Percentiles rank a stretch among this genome's conserved stretches.
Conservation (phyloP, 2,329 filamentous ascomycete genomes). For the Diaporthe aspalathi region DNA sequence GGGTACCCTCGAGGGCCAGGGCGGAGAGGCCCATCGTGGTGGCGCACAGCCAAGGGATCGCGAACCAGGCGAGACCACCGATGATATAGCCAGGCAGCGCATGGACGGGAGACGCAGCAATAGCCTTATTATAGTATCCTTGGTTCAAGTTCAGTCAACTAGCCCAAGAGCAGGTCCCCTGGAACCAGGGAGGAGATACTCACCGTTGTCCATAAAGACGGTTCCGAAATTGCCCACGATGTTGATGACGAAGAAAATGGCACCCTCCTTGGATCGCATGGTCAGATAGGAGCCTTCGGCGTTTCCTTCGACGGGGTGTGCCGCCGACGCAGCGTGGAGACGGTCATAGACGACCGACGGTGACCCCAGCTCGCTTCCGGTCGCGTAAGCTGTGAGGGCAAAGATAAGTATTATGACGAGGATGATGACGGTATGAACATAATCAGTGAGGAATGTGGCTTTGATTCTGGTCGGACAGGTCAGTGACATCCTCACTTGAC, state of each 20-base stretch:
- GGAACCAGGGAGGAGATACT: neutral
- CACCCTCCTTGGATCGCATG: slow-evolving; percentile 84
- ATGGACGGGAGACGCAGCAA: slow-evolving; percentile 85
- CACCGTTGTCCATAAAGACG: slow-evolving; percentile 79
- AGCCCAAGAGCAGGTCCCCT: neutral
- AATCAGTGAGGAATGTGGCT: slow-evolving; percentile 87
- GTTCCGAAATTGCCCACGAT: slow-evolving; percentile 86
- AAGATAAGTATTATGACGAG: slow-evolving; percentile 89
- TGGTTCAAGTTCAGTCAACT: neutral
- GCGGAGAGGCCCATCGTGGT: slow-evolving; percentile 89
- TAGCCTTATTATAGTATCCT: slow-evolving; percentile 90
- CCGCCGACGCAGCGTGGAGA: slow-evolving; percentile 73
- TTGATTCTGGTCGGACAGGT: slow-evolving; percentile 63
- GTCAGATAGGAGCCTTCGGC: slow-evolving; percentile 85
- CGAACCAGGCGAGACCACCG: slow-evolving; percentile 90
- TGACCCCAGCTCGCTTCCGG: slow-evolving; percentile 77
- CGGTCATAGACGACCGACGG: slow-evolving; percentile 83
- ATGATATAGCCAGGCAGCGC: slow-evolving; percentile 90
- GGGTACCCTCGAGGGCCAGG: slow-evolving; percentile 80
- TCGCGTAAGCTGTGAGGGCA: slow-evolving; percentile 83
- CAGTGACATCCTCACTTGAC: neutral
- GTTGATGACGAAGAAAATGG: slow-evolving; percentile 91
- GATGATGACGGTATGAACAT: slow-evolving; percentile 86
- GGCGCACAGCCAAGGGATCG: slow-evolving; percentile 89
- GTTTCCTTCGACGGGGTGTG: slow-evolving; percentile 84